These are phyloP conservation scores for Capsicum rhomboideum DNA, from an alignment of 257 asterid species.

Conservation along the genomic window DNA sequence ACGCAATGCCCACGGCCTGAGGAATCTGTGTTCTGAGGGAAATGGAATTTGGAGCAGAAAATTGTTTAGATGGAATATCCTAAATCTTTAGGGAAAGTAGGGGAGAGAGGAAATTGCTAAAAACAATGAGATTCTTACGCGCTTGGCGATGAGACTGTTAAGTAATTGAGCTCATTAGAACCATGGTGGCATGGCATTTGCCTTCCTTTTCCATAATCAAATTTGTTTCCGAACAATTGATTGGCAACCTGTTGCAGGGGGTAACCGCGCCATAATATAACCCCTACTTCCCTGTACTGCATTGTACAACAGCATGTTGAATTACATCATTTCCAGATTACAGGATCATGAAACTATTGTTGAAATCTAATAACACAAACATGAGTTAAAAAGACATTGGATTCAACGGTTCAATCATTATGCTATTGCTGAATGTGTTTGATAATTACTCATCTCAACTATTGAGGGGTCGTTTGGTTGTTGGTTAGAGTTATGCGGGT, in stretches of 20 bases:
- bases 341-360: background rate
- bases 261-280: constrained; percentile 87
- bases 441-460: background rate
- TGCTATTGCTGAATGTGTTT: background rate
- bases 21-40: constrained; percentile 81
- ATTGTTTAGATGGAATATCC: background rate
- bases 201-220: constrained; percentile 81
- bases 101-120: background rate
- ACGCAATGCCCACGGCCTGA: constrained; percentile 94
- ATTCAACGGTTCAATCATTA: background rate
- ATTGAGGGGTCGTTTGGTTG: background rate
- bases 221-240: constrained; percentile 71
- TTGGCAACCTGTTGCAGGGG: constrained; percentile 64
- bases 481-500: too few relatives aligned
- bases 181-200: constrained; percentile 97
- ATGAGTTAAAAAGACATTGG: background rate
- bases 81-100: background rate
- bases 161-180: constrained; percentile 52
- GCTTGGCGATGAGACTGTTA: constrained; percentile 79
- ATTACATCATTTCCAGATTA: background rate
- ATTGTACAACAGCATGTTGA: background rate
- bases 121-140: constrained; percentile 38
- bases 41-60: background rate
- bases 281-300: constrained; percentile 87
- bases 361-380: background rate